Conservation (phyloP, 1,139 yeast species). For the Debaryomyces subglobosus region DNA sequence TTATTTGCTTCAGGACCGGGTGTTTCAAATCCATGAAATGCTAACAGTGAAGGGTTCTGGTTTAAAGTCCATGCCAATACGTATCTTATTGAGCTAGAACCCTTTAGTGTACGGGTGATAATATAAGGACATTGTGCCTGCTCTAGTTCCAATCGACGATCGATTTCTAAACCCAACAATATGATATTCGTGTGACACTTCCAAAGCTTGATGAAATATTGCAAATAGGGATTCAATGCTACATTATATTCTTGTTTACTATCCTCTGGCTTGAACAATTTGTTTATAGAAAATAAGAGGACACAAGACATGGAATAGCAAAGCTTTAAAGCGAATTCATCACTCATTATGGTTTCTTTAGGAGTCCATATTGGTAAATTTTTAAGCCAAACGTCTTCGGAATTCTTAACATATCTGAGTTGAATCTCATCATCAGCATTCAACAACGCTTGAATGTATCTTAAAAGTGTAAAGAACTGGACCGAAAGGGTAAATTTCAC, state of each 20-base stretch:
- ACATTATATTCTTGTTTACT: conserved; percentile 37
- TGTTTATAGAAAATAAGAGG: conserved; percentile 52
- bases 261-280: conserved; percentile 43
- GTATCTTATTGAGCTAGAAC: conserved; percentile 63
- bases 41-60: conserved; percentile 37
- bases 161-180: conserved; percentile 62
- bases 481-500: conserved; percentile 45
- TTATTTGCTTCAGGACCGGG: conserved; percentile 16
- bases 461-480: conserved; percentile 44
- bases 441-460: conserved; percentile 40
- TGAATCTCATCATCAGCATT: conserved; percentile 52
- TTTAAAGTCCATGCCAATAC: conserved; percentile 64
- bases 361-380: conserved; percentile 59
- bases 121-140: conserved; percentile 50
- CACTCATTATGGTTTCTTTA: conserved; percentile 29
- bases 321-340: conserved; percentile 40
- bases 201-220: conserved; percentile 61
- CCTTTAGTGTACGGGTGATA: conserved; percentile 58
- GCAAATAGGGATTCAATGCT: conserved; percentile 62
- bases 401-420: conserved; percentile 47
- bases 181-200: conserved; percentile 62
- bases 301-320: conserved; percentile 57
- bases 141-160: conserved; percentile 58
- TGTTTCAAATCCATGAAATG: conserved; percentile 17
- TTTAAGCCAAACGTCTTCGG: conserved; percentile 44